Conservation (phyloP, 805 yeast species). For the Torulaspora quercuum region DNA sequence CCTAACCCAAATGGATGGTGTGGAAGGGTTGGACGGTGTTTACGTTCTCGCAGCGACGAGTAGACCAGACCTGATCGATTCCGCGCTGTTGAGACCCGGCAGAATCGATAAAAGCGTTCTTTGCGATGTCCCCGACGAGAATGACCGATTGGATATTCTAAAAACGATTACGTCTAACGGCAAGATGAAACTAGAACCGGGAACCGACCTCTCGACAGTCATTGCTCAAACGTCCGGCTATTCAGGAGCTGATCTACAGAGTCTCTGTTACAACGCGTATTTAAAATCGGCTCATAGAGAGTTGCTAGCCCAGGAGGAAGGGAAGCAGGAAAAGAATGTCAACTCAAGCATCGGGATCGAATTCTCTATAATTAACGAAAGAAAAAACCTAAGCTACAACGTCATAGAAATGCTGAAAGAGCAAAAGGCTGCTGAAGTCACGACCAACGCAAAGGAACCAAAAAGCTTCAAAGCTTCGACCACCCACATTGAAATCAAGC, state of each 20-base stretch:
- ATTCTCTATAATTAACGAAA: too few species aligned
- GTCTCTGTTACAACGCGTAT: conserved; percentile 86
- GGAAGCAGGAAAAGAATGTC: too few species aligned
- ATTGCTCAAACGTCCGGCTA: conserved; percentile 68
- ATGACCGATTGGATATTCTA: conserved; percentile 73
- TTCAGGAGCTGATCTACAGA: conserved; percentile 95
- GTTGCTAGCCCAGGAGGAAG: conserved; percentile 41
- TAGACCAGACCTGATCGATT: conserved; percentile 92
- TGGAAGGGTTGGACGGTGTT: conserved; percentile 95
- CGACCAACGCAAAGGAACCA: too few species aligned
- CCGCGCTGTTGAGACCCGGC: conserved; percentile 93
- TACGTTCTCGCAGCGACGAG: conserved; percentile 95
- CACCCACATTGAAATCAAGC: conserved; percentile 37
- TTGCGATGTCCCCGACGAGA: conserved; percentile 77
- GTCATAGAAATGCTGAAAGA: too few species aligned
- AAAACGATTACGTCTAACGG: conserved; percentile 15
- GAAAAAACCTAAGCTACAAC: too few species aligned
- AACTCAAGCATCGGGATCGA: too few species aligned
- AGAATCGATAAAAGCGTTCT: conserved; percentile 88
- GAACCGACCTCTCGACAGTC: conserved; percentile 50
- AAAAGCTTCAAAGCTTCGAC: neutral
- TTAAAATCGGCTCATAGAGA: conserved; percentile 76
- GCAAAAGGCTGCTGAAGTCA: too few species aligned
- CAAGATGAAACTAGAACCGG: conserved; percentile 49
- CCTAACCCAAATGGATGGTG: conserved; percentile 98